These are phyloP conservation scores for Pythium biforme DNA, from an alignment of 352 stramenopile genomes.

Conservation along the genomic window DNA sequence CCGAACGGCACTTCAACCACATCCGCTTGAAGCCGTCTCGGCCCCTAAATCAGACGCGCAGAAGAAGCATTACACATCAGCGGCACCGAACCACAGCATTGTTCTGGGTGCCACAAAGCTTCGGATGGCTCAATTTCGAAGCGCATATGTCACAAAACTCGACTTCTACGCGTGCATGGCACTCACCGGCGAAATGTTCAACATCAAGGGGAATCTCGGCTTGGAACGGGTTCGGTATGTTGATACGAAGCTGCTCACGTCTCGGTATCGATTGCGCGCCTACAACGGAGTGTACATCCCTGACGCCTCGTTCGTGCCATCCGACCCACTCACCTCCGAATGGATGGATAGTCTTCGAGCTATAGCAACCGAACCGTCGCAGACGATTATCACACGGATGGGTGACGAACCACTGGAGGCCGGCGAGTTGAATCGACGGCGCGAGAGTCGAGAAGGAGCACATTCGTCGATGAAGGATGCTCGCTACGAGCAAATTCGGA, in stretches of 20 bases:
- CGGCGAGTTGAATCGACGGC: no score
- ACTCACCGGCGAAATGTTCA: conserved; percentile 75
- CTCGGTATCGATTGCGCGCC: conserved; percentile 56
- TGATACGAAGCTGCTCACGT: conserved; percentile 60
- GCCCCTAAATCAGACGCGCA: not conserved
- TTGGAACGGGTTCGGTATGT: conserved; percentile 75
- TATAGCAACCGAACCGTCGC: conserved; percentile 10
- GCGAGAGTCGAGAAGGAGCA: no score
- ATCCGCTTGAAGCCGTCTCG: not conserved
- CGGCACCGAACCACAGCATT: conserved; percentile 36
- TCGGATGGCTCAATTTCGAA: conserved; percentile 77
- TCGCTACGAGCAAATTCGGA: not conserved
- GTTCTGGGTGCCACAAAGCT: conserved; percentile 73
- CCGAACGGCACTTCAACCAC: conserved; percentile 40
- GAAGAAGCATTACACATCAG: not conserved
- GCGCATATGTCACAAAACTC: conserved; percentile 81
- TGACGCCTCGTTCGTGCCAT: conserved; percentile 59
- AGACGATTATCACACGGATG: not conserved
- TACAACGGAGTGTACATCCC: conserved; percentile 77
- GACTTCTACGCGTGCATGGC: conserved; percentile 86
- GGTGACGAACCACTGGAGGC: not conserved
- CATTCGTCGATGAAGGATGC: not conserved
- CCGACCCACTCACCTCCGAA: conserved; percentile 63
- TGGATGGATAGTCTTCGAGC: conserved; percentile 81
- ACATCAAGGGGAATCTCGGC: conserved; percentile 82